Evolutionary conservation across 2,329 filamentous ascomycete species (phyloP).

Genomic region (Pleurostoma richardsiae): DNA sequence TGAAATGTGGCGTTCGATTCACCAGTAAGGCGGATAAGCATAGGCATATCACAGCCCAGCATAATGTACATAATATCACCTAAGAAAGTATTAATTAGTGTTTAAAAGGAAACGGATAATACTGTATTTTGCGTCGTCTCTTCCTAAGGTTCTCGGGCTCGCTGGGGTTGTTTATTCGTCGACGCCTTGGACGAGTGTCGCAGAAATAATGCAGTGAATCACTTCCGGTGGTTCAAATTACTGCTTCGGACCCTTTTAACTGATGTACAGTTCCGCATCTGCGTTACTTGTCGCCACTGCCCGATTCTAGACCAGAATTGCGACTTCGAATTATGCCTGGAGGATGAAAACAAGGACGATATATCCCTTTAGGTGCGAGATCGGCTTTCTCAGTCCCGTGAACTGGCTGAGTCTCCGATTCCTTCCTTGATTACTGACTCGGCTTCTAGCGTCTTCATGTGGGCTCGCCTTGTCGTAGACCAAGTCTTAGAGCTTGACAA

Average conservation of each 20-base stretch:
- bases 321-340: constrained; percentile 18
- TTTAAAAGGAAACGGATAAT: too few species aligned
- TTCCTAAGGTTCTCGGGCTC: constrained; percentile 13
- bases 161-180: constrained; percentile 19
- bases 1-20: too few species aligned
- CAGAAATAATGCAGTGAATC: constrained; percentile 11
- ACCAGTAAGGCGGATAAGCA: too few species aligned
- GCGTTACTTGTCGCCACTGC: constrained; percentile 25
- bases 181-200: constrained; percentile 30
- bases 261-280: constrained; percentile 15
- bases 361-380: constrained; percentile 20
- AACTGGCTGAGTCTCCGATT: constrained; percentile 10
- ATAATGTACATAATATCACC: too few species aligned
- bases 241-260: constrained; percentile 12
- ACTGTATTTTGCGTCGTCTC: constrained; percentile 11
- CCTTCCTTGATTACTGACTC: constrained; percentile 14
- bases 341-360: constrained; percentile 23
- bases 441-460: constrained; percentile 28
- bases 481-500: constrained; percentile 9
- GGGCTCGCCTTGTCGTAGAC: constrained; percentile 23
- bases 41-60: too few species aligned
- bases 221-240: constrained; percentile 14
- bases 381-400: constrained; percentile 9
- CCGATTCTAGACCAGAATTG: constrained; percentile 15
- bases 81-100: too few species aligned